Conservation (phyloP, 352 stramenopile genomes). For the Globisporangium abappressorium region DNA sequence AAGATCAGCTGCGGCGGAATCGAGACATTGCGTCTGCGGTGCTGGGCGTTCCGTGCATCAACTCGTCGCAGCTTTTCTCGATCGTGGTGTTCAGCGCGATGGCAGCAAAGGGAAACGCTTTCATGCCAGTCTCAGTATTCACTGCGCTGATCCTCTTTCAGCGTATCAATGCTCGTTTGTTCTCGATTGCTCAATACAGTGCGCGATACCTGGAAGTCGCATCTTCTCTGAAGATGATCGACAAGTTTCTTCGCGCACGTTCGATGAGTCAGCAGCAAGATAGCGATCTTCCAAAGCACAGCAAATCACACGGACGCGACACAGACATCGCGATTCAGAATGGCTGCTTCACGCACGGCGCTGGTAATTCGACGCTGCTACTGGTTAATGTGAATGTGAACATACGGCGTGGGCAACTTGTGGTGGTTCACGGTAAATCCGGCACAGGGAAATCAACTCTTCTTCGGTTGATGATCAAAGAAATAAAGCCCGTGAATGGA, state of each 20-base stretch:
- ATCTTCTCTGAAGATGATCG: no score
- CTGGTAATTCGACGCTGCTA: not conserved
- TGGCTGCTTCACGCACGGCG: not conserved
- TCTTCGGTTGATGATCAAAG: conserved; percentile 3
- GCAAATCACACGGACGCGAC: no score
- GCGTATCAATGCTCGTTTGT: not conserved
- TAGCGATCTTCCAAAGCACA: not conserved
- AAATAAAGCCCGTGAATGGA: conserved; percentile 6
- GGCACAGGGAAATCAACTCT: conserved; percentile 22
- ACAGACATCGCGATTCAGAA: not conserved
- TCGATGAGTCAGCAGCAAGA: not conserved
- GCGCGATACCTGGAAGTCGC: no score
- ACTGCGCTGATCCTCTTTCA: conserved; percentile 2
- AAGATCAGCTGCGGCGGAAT: conserved; percentile 22
- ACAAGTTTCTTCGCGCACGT: not conserved
- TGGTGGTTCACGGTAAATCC: conserved; percentile 15
- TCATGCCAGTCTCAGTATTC: not conserved
- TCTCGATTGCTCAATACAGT: not conserved
- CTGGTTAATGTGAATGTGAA: conserved; percentile 9
- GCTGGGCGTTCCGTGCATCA: not conserved
- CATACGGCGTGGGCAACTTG: conserved; percentile 7
- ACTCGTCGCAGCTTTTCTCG: not conserved
- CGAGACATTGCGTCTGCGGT: not conserved
- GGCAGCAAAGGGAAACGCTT: not conserved
- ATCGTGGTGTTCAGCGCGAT: not conserved